Base-by-base conservation (phyloP, 352 stramenopile genomes). In the Globisporangium nagaii region DNA sequence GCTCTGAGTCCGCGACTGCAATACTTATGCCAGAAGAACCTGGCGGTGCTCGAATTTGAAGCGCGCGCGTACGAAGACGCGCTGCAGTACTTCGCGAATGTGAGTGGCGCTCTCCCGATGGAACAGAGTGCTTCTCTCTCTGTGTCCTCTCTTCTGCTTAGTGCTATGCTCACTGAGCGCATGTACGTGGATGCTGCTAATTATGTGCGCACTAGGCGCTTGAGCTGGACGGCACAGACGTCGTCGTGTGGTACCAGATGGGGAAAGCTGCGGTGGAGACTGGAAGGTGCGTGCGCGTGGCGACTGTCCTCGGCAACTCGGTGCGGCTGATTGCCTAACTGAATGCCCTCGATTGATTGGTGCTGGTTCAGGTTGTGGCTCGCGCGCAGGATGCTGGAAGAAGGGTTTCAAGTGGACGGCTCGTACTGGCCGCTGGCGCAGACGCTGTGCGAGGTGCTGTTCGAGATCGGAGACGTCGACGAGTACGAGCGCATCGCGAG, bases 211-310 rank as follows among this genome's bases (percentile, higher is more conserved):
- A 36, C 17, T 20, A 83, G 72, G 80, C 80, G 17, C 34, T 90
- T 12, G 62, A 67, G 24, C 42, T 87, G 22, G 80, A 91, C 47
- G 77, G 58, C 2, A 86, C 80, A 17, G 80, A 91, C 57, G 80
- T 86, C n/a, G 60, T 88, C 9, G 79, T 91, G 27, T 91, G 80
- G 80, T 79, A 64, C 53, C 72, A 91, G 34, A 82, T 89, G 75
- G 77, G 65, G 4, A 73, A 69, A 19, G 66, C 74, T 1, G 78
- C 80, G 2, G 41, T 88, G 7, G 75, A 77, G 31, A 91, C 74
- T 8, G 76, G 74, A 15, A 77, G 80, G 64, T 80, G 35, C 52
- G 52, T 51, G n/a, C 27, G 9, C 15, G 27, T 60, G 4, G 65
- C 53, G 20, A 20, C 7, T 51, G 15, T 24, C 22, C 17, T 28